Evolutionary conservation across 139 green algal genomes (phyloP), one percentile per base, ranked within the genome.

Genomic region (Edaphochlamys debaryana): DNA sequence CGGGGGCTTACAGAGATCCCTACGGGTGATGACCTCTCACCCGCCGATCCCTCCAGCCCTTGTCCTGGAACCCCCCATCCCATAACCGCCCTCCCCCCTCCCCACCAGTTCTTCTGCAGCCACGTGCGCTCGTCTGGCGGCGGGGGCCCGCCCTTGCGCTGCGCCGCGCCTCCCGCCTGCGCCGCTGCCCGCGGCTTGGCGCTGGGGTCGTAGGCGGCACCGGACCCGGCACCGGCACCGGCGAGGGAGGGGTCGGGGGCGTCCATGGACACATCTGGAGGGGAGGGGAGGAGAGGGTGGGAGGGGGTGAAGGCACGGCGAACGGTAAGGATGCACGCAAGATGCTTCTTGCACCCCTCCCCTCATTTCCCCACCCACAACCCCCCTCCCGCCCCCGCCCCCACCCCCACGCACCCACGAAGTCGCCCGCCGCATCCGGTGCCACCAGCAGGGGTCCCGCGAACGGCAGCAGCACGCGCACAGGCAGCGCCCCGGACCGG

Each of bases 61-160:
- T 68, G 30, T 17, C n/a, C 62, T 9, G 20, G 20, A 29, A 7
- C 30, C 25, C 30, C 62, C 11, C 11, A 36, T 29, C 7, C 30
- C 62, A 6, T 19, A 29, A 8, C 19, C n/a, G 19, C 19, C 4
- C 29, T 7, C 9, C 62, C 6, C 29, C 62, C 62, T 30, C 38
- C 62, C n/a, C 37, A 68, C 71, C 73, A 80, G 58, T 80, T 80
- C 40, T 80, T 80, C 58, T 80, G 73, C 58, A 80, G 73, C 73
- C 73, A 80, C 25, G 56, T 70, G 19, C 73, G 73, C 30, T 80
- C 73, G 58, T 80, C 73, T 79, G 6, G 56, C 45, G 71, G 73
- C 27, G 56, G 73, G 32, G 73, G 56, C 17, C 32, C 73, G 36
- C 56, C 56, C 73, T 69, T 69, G 6, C 40, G 19, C 5, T 38